Evolutionary conservation across 73 alveolate species (phyloP), one percentile per base, ranked within the genome.

Genomic region (Diophrys appendiculata): DNA sequence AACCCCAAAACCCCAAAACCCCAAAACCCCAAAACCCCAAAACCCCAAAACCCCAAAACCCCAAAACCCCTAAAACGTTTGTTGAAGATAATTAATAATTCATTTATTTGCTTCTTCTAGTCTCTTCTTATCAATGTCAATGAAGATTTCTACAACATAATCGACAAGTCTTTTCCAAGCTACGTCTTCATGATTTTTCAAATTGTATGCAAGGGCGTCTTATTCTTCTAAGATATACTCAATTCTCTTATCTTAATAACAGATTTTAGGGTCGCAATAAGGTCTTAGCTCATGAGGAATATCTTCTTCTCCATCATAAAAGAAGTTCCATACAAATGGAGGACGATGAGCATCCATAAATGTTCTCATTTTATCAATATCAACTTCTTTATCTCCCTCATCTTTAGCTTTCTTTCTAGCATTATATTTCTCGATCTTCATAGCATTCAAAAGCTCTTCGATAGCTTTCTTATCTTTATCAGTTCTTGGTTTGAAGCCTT

Each of bases 271-370:
- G n/a, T 78, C 76, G 0, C 80, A 84, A 0, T 67, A 0, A 18
- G 69, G 68, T 64, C 93, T 86, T 52, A 85, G 68, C 54, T 56
- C 54, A 32, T 80, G 93, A 1, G 79, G 73, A 1, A 54, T 29
- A 56, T 81, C 83, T 11, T 27, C 85, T 29, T 73, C 80, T 26
- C 69, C 73, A 31, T 73, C 81, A 13, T 68, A 29, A 33, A 73
- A 73, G 93, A 86, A 86, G 79, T 86, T 86, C 93, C 93, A 86
- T 68, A 69, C 78, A 76, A 70, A 72, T 24, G 87, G 87, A 8
- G 93, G 93, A 55, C 89, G 54, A 54, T 79, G 72, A 0, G 54
- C 29, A 65, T 80, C 52, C 65, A 79, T 43, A 76, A 86, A 86
- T n/a, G 52, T 52, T 52, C 89, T 55, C 68, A 52, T 78, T 68